Evolutionary conservation across 1,284 basidiomycete species (phyloP), one percentile per base, ranked within the genome.

Genomic region (Amylostereum areolatum): DNA sequence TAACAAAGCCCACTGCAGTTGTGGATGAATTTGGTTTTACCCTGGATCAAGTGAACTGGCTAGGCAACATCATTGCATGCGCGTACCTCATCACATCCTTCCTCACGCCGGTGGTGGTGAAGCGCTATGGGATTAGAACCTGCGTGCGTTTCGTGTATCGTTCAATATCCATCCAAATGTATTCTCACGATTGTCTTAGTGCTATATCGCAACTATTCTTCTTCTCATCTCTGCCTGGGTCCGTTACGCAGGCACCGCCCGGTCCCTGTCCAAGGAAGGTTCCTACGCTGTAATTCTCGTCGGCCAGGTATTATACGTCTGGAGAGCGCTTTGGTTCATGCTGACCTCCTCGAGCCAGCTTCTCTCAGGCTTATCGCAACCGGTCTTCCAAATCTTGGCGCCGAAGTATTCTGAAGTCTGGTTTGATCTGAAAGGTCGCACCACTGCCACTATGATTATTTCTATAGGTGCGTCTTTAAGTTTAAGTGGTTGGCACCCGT

Each of bases 361-460:
- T 25, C 71, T 86, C 47, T 66, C 71, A 4, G 70, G 73, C 3
- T 63, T 81, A 47, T 68, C 77, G 0, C 83, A 88, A 59, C 80
- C 86, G 1, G 69, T 82, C 27, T 89, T 80, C 59, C 85, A 87
- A 64, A 75, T 89, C 24, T 66, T 89, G 4, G 74, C 74, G 1
- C 76, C 78, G 2, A 83, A 78, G 49, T 91, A 84, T 62, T 89
- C 87, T 1, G 85, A 91, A 60, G 72, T 72, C 30, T 91, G 89
- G 89, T 91, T 91, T 57, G 78, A 85, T 55, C 65, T 89, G 40
- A 72, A 75, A 50, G 78, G 83, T 18, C 73, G 88, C 42, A 89
- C 83, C 5, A 89, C 88, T 0, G 85, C 84, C 11, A 91, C 89
- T 1, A 90, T 89, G 86, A 59, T 86, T 30, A 69, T 89, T 48